Percentiles rank a stretch among this genome's conserved stretches.
phyloP scores from a whole-genome alignment of 768 basidiomycete species.

The Pleurotus salmoneostramineus region DNA sequence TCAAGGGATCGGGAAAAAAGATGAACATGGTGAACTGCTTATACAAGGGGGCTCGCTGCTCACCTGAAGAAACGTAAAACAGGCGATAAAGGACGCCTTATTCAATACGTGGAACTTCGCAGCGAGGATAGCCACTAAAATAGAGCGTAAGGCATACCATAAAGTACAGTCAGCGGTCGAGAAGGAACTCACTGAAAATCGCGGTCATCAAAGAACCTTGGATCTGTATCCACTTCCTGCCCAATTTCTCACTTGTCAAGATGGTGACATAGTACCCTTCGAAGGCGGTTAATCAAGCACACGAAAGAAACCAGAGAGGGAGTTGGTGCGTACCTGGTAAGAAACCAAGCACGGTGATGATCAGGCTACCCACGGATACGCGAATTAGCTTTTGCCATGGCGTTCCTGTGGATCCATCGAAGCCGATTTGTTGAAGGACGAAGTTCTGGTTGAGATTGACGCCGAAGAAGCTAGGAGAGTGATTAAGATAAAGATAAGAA shows the following conservation, averaged over 20 bases:
- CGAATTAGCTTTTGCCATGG: conserved; percentile 50
- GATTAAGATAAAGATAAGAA: not conserved
- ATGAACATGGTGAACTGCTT: not conserved
- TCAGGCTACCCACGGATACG: conserved; percentile 46
- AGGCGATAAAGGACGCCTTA: conserved; percentile 61
- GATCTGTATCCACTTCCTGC: conserved; percentile 73
- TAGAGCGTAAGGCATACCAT: not conserved
- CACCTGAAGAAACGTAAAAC: conserved; percentile 66
- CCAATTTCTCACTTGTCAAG: conserved; percentile 66
- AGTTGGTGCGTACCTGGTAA: conserved; percentile 49
- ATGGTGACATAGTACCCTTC: conserved; percentile 49
- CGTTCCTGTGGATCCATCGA: conserved; percentile 40
- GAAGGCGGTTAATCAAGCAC: too few relatives aligned
- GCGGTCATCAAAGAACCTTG: conserved; percentile 69
- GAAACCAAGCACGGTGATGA: conserved; percentile 64
- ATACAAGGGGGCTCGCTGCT: conserved; percentile 16
- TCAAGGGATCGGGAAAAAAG: not conserved
- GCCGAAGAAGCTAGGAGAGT: conserved; percentile 57
- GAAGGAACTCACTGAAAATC: conserved; percentile 49
- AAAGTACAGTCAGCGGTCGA: not conserved
- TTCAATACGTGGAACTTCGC: conserved; percentile 55
- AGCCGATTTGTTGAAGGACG: conserved; percentile 54
- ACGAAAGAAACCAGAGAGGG: not conserved
- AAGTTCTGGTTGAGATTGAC: conserved; percentile 53
- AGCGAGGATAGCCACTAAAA: conserved; percentile 62